Evolutionary conservation across 495 filamentous ascomycete species (phyloP).

Genomic region (Amorphotheca resinae): DNA sequence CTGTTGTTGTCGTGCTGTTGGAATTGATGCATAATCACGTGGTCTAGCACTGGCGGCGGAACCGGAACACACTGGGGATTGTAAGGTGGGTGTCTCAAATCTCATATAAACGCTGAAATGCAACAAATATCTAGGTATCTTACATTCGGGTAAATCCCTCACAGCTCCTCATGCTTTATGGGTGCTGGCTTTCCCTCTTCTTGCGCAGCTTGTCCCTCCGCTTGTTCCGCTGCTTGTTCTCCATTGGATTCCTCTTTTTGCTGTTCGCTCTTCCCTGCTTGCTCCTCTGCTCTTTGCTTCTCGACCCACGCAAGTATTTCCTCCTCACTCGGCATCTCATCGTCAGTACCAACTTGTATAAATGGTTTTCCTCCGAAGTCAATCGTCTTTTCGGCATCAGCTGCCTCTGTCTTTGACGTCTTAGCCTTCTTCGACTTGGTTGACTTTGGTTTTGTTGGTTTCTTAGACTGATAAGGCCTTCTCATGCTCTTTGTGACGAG

Average conservation of each 20-base stretch:
- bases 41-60: too few species aligned
- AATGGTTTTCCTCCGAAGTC: conserved; percentile 5
- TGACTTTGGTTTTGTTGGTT: conserved; percentile 29
- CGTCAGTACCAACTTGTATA: conserved; percentile 10
- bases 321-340: conserved; percentile 15
- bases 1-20: too few species aligned
- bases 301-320: conserved; percentile 16
- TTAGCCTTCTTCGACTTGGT: conserved; percentile 33
- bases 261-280: neutral
- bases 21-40: too few species aligned
- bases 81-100: too few species aligned
- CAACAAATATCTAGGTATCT: neutral
- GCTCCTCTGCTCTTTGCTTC: neutral
- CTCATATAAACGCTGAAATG: conserved; percentile 2
- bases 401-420: conserved; percentile 20
- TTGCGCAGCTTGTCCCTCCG: too few species aligned
- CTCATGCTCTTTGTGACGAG: conserved; percentile 62
- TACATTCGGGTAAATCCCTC: too few species aligned
- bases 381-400: conserved; percentile 5
- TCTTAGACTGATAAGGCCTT: conserved; percentile 36
- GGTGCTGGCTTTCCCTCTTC: neutral
- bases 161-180: conserved; percentile 11
- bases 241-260: neutral
- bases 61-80: too few species aligned
- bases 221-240: neutral